Conservation (phyloP, 2,329 filamentous ascomycete species). For the Fusarium algeriense region DNA sequence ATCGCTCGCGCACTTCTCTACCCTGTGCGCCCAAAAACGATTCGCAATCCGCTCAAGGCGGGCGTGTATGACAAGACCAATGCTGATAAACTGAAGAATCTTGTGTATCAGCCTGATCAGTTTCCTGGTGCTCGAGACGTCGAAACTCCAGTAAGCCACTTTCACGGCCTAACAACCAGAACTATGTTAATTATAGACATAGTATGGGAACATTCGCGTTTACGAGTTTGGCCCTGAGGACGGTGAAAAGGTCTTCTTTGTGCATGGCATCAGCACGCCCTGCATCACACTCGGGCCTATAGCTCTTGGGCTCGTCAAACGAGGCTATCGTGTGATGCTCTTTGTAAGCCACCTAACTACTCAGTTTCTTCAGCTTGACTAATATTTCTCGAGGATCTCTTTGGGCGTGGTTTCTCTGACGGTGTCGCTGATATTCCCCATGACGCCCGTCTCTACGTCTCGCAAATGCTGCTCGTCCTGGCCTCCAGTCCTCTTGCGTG, state of each 20-base stretch:
- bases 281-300: slow-evolving; percentile 78
- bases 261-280: slow-evolving; percentile 88
- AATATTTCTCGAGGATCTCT: slow-evolving; percentile 66
- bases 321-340: slow-evolving; percentile 83
- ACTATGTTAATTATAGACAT: slow-evolving; percentile 8
- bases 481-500: slow-evolving; percentile 77
- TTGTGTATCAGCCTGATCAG: slow-evolving; percentile 73
- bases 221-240: slow-evolving; percentile 85
- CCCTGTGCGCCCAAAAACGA: slow-evolving; percentile 55
- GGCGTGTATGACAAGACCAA: slow-evolving; percentile 51
- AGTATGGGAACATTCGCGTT: slow-evolving; percentile 79
- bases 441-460: slow-evolving; percentile 78
- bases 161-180: background rate
- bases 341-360: slow-evolving; percentile 63
- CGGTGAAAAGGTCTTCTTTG: slow-evolving; percentile 79
- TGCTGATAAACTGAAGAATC: slow-evolving; percentile 52
- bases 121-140: slow-evolving; percentile 82
- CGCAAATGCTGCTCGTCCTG: slow-evolving; percentile 78
- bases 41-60: slow-evolving; percentile 61
- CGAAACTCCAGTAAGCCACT: slow-evolving; percentile 66
- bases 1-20: slow-evolving; percentile 54
- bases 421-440: slow-evolving; percentile 75
- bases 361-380: slow-evolving; percentile 22
- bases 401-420: slow-evolving; percentile 76
- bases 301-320: slow-evolving; percentile 73